Conservation (phyloP, 2,329 filamentous ascomycete species). For the Trichoderma sp. region DNA sequence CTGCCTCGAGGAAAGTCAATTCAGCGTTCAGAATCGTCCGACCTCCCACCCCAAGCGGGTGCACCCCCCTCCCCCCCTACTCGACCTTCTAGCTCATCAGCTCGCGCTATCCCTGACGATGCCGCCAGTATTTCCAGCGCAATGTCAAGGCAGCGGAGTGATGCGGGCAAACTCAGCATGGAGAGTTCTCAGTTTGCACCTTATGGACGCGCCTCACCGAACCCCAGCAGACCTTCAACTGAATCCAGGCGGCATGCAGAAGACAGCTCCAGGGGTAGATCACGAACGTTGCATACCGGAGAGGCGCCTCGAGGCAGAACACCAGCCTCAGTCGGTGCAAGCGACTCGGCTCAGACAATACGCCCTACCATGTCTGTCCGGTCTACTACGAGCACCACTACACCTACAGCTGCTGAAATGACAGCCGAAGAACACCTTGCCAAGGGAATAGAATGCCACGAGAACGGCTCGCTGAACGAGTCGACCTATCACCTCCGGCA, state of each 20-base stretch:
- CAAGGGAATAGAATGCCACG: slow-evolving; percentile 87
- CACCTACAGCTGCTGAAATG: slow-evolving; percentile 64
- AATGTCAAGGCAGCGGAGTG: slow-evolving; percentile 47
- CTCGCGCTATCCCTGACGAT: slow-evolving; percentile 40
- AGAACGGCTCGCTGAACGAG: slow-evolving; percentile 82
- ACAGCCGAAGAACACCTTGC: slow-evolving; percentile 84
- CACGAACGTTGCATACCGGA: slow-evolving; percentile 38
- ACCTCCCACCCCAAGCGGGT: slow-evolving; percentile 46
- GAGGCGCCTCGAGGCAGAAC: slow-evolving; percentile 44
- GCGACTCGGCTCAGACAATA: slow-evolving; percentile 55
- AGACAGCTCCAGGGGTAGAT: slow-evolving; percentile 48
- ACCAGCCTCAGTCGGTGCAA: slow-evolving; percentile 49
- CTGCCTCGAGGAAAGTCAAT: slow-evolving; percentile 79
- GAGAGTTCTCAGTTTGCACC: slow-evolving; percentile 42
- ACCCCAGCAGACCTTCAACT: slow-evolving; percentile 45
- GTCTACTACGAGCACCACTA: slow-evolving; percentile 55
- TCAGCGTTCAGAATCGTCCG: slow-evolving; percentile 64
- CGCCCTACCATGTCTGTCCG: slow-evolving; percentile 40
- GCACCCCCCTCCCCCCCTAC: slow-evolving; percentile 62
- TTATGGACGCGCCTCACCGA: slow-evolving; percentile 44
- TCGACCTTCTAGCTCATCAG: slow-evolving; percentile 57
- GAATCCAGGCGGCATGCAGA: slow-evolving; percentile 47
- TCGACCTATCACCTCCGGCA: slow-evolving; percentile 94
- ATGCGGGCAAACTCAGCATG: slow-evolving; percentile 50
- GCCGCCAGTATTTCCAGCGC: slow-evolving; percentile 31